Conservation (phyloP, 2,329 filamentous ascomycete genomes). For the Nannizziopsis arthrosporioides region DNA sequence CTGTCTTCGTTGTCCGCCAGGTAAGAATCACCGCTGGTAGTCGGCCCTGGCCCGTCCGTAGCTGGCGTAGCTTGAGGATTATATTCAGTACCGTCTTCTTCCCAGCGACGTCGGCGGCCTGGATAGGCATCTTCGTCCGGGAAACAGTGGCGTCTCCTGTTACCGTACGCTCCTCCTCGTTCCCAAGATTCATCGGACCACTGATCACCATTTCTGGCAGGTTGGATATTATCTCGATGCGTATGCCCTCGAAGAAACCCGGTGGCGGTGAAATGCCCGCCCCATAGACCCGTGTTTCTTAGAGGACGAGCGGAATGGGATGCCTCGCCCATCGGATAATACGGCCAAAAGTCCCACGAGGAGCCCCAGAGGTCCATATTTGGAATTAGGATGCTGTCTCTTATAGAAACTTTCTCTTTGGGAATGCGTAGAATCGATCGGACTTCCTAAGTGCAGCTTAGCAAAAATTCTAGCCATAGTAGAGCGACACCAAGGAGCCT, state of each 20-base stretch:
- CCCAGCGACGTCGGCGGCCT: not conserved
- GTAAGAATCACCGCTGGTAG: conserved; percentile 1
- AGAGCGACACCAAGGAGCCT: too few relatives aligned
- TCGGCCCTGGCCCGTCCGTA: not conserved
- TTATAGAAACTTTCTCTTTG: too few relatives aligned
- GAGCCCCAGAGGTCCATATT: conserved; percentile 1
- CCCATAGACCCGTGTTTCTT: too few relatives aligned
- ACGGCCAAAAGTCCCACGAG: not conserved
- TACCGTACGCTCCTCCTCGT: not conserved
- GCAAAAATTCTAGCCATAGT: too few relatives aligned
- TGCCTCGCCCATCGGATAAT: not conserved
- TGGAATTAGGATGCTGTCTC: too few relatives aligned
- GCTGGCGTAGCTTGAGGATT: not conserved
- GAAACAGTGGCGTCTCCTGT: not conserved
- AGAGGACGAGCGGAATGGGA: too few relatives aligned
- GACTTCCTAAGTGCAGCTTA: too few relatives aligned
- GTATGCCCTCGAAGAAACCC: too few relatives aligned
- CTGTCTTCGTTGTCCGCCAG: not conserved
- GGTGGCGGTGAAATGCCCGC: too few relatives aligned
- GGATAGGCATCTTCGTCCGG: not conserved
- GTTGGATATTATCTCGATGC: not conserved
- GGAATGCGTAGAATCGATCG: too few relatives aligned
- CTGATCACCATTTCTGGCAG: not conserved
- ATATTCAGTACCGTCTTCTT: not conserved
- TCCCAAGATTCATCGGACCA: not conserved